These are phyloP conservation scores for Cercophora sp. DNA, from an alignment of 495 filamentous ascomycete species.

Conservation along the genomic window DNA sequence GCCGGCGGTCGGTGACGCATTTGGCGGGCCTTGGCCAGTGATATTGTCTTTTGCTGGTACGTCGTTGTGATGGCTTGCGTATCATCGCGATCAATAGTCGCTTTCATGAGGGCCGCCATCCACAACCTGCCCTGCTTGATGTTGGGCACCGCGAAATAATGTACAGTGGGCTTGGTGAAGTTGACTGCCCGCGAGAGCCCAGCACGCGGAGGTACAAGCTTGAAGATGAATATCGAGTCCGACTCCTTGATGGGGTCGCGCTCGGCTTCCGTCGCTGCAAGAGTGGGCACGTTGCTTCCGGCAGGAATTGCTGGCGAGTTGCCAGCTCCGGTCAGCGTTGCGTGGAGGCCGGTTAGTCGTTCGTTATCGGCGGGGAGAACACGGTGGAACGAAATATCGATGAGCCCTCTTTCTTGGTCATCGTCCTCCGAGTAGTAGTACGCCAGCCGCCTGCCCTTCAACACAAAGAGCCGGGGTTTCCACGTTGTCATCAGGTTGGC, in stretches of 20 bases:
- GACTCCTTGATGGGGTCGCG: slow-evolving; percentile 41
- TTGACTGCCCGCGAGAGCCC: slow-evolving; percentile 89
- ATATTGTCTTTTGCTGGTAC: slow-evolving; percentile 94
- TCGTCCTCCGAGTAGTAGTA: slow-evolving; percentile 97
- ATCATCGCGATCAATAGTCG: slow-evolving; percentile 94
- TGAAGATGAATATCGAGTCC: slow-evolving; percentile 90
- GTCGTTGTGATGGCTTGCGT: slow-evolving; percentile 71
- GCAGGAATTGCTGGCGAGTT: slow-evolving; percentile 70
- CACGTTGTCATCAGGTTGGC: slow-evolving; percentile 93
- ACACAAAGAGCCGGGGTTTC: slow-evolving; percentile 91
- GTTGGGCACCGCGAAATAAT: slow-evolving; percentile 95
- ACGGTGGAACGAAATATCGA: slow-evolving; percentile 94
- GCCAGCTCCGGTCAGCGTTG: slow-evolving; percentile 82
- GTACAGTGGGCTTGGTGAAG: slow-evolving; percentile 93
- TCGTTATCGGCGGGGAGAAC: slow-evolving; percentile 95
- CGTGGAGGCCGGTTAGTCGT: slow-evolving; percentile 81
- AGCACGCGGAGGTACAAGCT: slow-evolving; percentile 84
- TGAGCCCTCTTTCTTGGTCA: slow-evolving; percentile 86
- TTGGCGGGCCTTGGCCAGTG: slow-evolving; percentile 73
- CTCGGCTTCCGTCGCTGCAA: slow-evolving; percentile 40
- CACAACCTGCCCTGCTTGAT: slow-evolving; percentile 82
- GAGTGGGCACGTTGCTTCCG: slow-evolving; percentile 55
- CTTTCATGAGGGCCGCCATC: slow-evolving; percentile 99
- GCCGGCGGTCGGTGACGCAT: slow-evolving; percentile 86
- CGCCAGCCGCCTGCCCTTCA: slow-evolving; percentile 83